Evolutionary conservation across 495 filamentous ascomycete species (phyloP), one percentile per base, ranked within the genome.

Genomic region (Aspergillus wentii): DNA sequence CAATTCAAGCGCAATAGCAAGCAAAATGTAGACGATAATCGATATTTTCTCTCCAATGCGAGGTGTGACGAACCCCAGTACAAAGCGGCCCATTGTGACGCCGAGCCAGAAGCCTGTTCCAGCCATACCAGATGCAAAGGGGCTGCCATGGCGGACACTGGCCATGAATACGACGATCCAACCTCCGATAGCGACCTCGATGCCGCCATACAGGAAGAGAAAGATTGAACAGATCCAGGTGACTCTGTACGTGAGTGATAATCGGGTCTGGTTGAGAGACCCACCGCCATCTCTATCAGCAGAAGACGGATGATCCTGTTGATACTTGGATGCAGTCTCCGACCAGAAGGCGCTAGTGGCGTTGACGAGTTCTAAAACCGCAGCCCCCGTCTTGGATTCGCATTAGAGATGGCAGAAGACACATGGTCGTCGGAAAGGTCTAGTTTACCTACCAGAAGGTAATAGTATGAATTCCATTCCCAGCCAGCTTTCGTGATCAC

Each of bases 141-240:
- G 44, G 9, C 40, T 49, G n/a, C 64, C 72, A 23, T 76, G 56
- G 4, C 76, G 54, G 15, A 78, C 68, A 10, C 58, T 48, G 1
- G 71, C 66, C 75, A 79, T 79, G 54, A 79, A 79, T 2, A 60
- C 63, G n/a, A 79, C 74, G 27, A 79, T 69, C 76, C 77, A 80
- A 5, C 76, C 76, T 11, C 85, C 85, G 4, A 90, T 72, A 3
- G 79, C 74, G 14, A 92, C 86, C 55, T 92, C 86, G 27, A 79
- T 62, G 30, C 86, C 86, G 17, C 87, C 83, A 43, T 89, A 89
- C 11, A 85, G 52, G 41, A 82, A 82, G 5, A 69, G 63, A 44
- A 80, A 83, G 15, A 84, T 36, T 8, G 71, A 74, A 48, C 86
- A 85, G 36, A 87, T 80, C 81, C 80, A 86, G 22, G 80, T 82